These are phyloP conservation scores for Taxillus chinensis DNA, from an alignment of 164 flowering plant species.

Conservation along the genomic window DNA sequence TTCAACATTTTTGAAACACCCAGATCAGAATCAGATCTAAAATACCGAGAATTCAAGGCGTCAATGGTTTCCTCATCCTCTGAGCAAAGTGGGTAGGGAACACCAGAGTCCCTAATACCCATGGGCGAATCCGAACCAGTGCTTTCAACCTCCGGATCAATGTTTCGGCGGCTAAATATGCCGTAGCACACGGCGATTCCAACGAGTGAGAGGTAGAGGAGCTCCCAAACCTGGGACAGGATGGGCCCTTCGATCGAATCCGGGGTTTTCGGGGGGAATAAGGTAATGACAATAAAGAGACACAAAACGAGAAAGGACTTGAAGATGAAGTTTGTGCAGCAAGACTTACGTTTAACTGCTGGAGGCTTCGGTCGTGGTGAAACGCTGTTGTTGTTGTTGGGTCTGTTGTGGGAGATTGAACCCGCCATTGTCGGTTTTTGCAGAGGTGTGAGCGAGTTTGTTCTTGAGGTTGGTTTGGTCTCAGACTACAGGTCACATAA, in stretches of 20 bases:
- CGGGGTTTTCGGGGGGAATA: neutral
- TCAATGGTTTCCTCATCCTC: constrained; percentile 19
- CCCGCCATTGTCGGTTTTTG: constrained; percentile 27
- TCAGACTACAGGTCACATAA: too few relatives aligned
- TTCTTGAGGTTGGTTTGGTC: too few relatives aligned
- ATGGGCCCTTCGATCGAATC: neutral
- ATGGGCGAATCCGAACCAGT: constrained; percentile 38
- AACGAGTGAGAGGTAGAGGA: neutral
- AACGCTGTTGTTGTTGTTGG: neutral
- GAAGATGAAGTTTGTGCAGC: neutral
- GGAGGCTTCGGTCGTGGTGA: neutral
- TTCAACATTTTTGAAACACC: too few relatives aligned
- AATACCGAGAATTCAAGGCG: constrained; percentile 24
- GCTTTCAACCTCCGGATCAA: constrained; percentile 1
- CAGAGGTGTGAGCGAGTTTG: too few relatives aligned
- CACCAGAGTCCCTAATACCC: constrained; percentile 22
- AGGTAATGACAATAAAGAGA: neutral
- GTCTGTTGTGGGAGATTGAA: constrained; percentile 2
- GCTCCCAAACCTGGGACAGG: neutral
- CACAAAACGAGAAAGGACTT: neutral
- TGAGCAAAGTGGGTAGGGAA: constrained; percentile 17
- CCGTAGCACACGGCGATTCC: constrained; percentile 43
- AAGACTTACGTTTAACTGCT: neutral
- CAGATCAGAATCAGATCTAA: constrained; percentile 7
- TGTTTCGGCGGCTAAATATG: constrained; percentile 30